Conservation (phyloP, 2,329 filamentous ascomycete species). For the Lachnellula hyalina region DNA sequence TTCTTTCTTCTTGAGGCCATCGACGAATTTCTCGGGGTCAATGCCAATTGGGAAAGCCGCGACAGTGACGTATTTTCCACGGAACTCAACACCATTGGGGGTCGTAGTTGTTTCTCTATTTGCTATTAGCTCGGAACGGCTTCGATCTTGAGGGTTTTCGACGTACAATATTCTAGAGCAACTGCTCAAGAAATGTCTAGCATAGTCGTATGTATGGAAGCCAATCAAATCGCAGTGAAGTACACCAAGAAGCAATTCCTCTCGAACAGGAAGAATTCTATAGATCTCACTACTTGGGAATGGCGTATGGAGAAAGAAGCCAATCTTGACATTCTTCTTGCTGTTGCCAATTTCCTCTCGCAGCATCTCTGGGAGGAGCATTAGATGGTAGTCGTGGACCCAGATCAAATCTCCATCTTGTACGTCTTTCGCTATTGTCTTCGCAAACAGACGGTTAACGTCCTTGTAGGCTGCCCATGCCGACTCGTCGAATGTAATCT, state of each 20-base stretch:
- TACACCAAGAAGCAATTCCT: constrained; percentile 80
- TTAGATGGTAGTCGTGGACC: constrained; percentile 98
- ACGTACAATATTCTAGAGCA: constrained; percentile 86
- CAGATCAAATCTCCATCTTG: constrained; percentile 92
- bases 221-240: constrained; percentile 93
- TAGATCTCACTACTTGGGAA: constrained; percentile 98
- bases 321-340: constrained; percentile 92
- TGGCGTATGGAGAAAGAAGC: constrained; percentile 95
- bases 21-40: constrained; percentile 92
- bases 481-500: constrained; percentile 95
- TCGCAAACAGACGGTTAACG: constrained; percentile 87
- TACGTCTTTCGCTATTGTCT: constrained; percentile 79
- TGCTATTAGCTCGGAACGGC: background rate
- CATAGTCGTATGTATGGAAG: constrained; percentile 98
- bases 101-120: constrained; percentile 65
- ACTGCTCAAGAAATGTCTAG: constrained; percentile 93
- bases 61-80: constrained; percentile 82
- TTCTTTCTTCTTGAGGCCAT: constrained; percentile 77
- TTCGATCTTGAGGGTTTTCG: background rate
- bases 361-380: constrained; percentile 93
- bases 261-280: constrained; percentile 86
- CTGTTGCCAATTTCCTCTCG: constrained; percentile 77
- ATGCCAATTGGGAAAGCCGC: constrained; percentile 98
- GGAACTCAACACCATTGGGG: constrained; percentile 87
- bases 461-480: constrained; percentile 91